Conservation (phyloP, 2,329 filamentous ascomycete species). For the Ophiocordyceps camponoti-saundersi region DNA sequence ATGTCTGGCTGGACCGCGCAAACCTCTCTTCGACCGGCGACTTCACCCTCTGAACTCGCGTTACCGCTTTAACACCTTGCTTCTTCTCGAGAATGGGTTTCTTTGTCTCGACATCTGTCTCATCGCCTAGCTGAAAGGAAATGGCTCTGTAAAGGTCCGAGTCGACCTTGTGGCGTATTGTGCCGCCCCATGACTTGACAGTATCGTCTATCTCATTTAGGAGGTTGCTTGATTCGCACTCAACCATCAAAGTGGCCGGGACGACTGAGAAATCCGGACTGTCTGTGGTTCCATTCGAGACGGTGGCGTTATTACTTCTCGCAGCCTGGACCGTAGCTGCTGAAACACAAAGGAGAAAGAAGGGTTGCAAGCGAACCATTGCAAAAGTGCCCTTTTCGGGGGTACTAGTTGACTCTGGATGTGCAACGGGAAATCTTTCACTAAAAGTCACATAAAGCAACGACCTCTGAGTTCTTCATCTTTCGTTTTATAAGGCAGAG, state of each 20-base stretch:
- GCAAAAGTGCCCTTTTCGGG: too few species aligned
- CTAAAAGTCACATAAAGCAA: too few species aligned
- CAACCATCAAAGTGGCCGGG: neutral
- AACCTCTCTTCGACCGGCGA: neutral
- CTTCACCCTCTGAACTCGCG: neutral
- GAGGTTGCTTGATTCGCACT: neutral
- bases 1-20: neutral
- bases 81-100: neutral
- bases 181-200: slow-evolving; percentile 1
- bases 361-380: too few species aligned
- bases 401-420: too few species aligned
- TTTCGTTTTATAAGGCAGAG: too few species aligned
- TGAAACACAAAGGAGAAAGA: too few species aligned
- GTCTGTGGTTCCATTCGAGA: too few species aligned
- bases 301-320: too few species aligned
- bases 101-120: slow-evolving; percentile 11
- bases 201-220: neutral
- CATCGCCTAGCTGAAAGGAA: slow-evolving; percentile 28
- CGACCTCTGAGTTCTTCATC: too few species aligned
- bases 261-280: neutral
- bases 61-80: neutral
- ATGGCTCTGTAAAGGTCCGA: slow-evolving; percentile 27
- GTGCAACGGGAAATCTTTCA: too few species aligned
- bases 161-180: slow-evolving; percentile 17
- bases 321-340: too few species aligned